Evolutionary conservation across 2,329 filamentous ascomycete genomes (phyloP), one percentile per base, ranked within the genome.

Genomic region (Microcyclosporella mali): DNA sequence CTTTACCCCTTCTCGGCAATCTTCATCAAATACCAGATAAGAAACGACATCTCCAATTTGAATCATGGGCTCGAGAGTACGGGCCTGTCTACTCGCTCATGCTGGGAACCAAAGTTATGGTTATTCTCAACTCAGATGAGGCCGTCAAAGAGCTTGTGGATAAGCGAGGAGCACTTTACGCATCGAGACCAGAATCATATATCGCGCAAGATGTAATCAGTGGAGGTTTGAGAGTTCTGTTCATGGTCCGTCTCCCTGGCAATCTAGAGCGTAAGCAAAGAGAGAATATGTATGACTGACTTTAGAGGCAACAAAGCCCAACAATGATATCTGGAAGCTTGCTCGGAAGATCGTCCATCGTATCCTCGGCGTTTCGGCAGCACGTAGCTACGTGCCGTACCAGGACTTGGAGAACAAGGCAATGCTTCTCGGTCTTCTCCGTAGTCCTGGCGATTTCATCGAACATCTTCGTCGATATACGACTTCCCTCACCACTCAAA

Each of bases 391-490:
- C 44, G 66, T 78, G 2, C 67, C 71, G 2, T 79, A 78, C 49
- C 75, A 79, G 49, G 67, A 72, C 36, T 63, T 79, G 2, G 75
- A 79, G 55, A 75, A 71, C 56, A 74, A 72, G 52, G 68, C 71
- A 37, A 73, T 79, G 73, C 60, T 77, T 15, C 47, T 62, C 33
- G 70, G 72, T 6, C 57, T 79, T 14, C 50, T 78, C 3, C 65
- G 70, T 0, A 46, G 58, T 6, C 73, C 73, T 0, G 50, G 67
- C 1, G 45, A 63, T 1, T 72, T 72, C 33, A 40, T 66, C 3
- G 55, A 70, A 9, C 68, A 74, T 37, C 63, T 75, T 14, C 62
- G 70, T 9, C 64, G 72, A 21, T 77, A 73, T 46, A 67, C 70
- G 2, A 71, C 68, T 36, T 70, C 72, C 1, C 50, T 76, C 7